These are phyloP conservation scores for Diplogelasinospora grovesii DNA, from an alignment of 495 filamentous ascomycete genomes.

Conservation along the genomic window DNA sequence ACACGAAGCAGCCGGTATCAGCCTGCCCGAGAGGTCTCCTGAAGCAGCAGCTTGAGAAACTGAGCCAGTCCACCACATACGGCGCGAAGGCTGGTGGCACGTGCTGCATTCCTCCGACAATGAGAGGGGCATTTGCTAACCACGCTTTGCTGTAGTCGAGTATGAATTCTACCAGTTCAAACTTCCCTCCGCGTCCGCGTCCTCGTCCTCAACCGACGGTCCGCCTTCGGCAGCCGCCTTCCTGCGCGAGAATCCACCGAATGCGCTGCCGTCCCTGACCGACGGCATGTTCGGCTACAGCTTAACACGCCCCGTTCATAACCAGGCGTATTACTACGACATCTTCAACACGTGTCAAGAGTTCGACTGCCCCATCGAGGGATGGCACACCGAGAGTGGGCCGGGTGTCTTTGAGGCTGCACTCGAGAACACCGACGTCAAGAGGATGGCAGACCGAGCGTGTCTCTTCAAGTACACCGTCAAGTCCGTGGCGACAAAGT, in stretches of 20 bases:
- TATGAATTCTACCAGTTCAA: slow-evolving; percentile 97
- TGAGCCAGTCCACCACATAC: slow-evolving; percentile 55
- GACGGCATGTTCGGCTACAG: slow-evolving; percentile 99
- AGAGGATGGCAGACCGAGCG: slow-evolving; percentile 84
- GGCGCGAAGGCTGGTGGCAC: slow-evolving; percentile 91
- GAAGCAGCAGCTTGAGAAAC: slow-evolving; percentile 57
- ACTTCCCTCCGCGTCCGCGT: slow-evolving; percentile 47
- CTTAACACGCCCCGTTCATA: slow-evolving; percentile 83
- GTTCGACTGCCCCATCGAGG: slow-evolving; percentile 81
- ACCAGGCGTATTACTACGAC: slow-evolving; percentile 90
- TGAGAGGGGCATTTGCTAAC: slow-evolving; percentile 5
- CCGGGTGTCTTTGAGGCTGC: slow-evolving; percentile 96
- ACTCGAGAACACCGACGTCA: slow-evolving; percentile 76
- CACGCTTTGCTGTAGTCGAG: slow-evolving; percentile 54
- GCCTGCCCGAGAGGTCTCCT: slow-evolving; percentile 79
- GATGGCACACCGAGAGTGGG: slow-evolving; percentile 96
- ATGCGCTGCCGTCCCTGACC: slow-evolving; percentile 68
- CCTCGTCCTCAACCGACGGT: slow-evolving; percentile 41
- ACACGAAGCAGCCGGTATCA: slow-evolving; percentile 60
- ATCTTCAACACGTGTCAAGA: slow-evolving; percentile 76
- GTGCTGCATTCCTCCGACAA: slow-evolving; percentile 11
- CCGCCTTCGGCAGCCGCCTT: slow-evolving; percentile 68
- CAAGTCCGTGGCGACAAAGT: slow-evolving; percentile 75
- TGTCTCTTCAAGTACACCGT: slow-evolving; percentile 91
- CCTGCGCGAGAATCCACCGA: slow-evolving; percentile 64